Evolutionary conservation across 495 filamentous ascomycete species (phyloP).

Genomic region (Ramalina peruviana): DNA sequence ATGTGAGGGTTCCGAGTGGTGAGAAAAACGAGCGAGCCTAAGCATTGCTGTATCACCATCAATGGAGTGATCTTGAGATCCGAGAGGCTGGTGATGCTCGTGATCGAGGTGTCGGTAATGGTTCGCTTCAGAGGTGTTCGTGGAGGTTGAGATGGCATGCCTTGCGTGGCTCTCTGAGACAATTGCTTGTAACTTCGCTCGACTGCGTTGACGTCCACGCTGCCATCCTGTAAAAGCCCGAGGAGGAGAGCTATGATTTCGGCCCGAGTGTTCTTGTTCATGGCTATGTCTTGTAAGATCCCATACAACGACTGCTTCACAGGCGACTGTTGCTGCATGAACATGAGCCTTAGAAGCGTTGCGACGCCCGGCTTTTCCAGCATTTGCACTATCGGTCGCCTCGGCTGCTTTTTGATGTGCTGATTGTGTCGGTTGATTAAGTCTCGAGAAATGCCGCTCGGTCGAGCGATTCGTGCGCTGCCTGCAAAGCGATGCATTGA

Average conservation of each 20-base stretch:
- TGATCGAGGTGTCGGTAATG: conserved; percentile 37
- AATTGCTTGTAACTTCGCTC: conserved; percentile 91
- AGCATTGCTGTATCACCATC: conserved; percentile 90
- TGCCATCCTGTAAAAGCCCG: conserved; percentile 93
- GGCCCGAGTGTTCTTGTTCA: conserved; percentile 84
- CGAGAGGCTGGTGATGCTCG: conserved; percentile 41
- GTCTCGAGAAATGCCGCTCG: conserved; percentile 24
- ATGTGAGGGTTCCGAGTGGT: conserved; percentile 72
- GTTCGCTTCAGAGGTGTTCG: conserved; percentile 54
- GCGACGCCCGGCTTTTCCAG: conserved; percentile 92
- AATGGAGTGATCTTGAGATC: conserved; percentile 70
- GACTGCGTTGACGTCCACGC: conserved; percentile 78
- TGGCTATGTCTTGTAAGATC: conserved; percentile 75
- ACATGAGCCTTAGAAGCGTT: conserved; percentile 90
- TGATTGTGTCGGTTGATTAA: conserved; percentile 22
- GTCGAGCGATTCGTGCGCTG: conserved; percentile 31
- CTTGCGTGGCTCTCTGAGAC: conserved; percentile 77
- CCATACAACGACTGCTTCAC: conserved; percentile 68
- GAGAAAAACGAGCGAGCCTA: conserved; percentile 66
- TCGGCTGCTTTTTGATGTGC: conserved; percentile 48
- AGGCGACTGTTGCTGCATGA: conserved; percentile 76
- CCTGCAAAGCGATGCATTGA: conserved; percentile 45
- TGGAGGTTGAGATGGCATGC: conserved; percentile 62
- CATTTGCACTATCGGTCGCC: conserved; percentile 81
- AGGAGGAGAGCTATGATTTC: conserved; percentile 91